These are phyloP conservation scores for Symbiodinium pilosum DNA, from an alignment of 73 alveolate genomes.

Conservation along the genomic window DNA sequence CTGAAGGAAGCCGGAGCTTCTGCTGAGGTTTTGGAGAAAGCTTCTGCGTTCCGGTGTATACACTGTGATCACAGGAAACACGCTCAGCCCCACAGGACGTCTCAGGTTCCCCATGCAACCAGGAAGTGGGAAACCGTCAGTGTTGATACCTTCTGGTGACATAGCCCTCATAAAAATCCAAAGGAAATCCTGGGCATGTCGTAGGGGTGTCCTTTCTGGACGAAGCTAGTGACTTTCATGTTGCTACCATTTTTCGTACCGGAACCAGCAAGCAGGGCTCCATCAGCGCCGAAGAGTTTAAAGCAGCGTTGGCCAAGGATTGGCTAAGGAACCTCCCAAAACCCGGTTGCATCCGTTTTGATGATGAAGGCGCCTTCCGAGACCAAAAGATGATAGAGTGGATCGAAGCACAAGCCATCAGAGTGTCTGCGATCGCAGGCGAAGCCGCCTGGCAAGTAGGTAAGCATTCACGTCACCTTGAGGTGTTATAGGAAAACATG, in stretches of 20 bases:
- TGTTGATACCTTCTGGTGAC: conserved; percentile 30
- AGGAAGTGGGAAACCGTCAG: background rate
- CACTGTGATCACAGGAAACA: background rate
- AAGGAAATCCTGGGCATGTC: conserved; percentile 6
- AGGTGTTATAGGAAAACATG: background rate
- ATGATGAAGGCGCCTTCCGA: conserved; percentile 7
- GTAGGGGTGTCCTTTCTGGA: background rate
- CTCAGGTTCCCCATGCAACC: background rate
- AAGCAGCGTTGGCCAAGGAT: background rate
- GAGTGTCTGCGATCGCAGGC: background rate
- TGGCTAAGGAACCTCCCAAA: background rate
- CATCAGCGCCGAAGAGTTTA: background rate
- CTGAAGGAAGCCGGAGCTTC: background rate
- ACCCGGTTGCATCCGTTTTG: background rate
- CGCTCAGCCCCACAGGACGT: background rate
- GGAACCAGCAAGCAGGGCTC: background rate
- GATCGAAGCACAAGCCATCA: background rate
- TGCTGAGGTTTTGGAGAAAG: background rate
- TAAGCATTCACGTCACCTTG: conserved; percentile 3
- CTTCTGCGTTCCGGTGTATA: background rate
- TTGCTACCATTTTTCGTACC: background rate
- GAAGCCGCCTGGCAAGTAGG: conserved; percentile 28
- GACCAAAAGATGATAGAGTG: background rate
- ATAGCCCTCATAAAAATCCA: background rate
- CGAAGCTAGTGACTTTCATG: conserved; percentile 10